These are phyloP conservation scores for Aspergillus clavatus DNA, from an alignment of 2,329 filamentous ascomycete genomes.

Conservation along the genomic window DNA sequence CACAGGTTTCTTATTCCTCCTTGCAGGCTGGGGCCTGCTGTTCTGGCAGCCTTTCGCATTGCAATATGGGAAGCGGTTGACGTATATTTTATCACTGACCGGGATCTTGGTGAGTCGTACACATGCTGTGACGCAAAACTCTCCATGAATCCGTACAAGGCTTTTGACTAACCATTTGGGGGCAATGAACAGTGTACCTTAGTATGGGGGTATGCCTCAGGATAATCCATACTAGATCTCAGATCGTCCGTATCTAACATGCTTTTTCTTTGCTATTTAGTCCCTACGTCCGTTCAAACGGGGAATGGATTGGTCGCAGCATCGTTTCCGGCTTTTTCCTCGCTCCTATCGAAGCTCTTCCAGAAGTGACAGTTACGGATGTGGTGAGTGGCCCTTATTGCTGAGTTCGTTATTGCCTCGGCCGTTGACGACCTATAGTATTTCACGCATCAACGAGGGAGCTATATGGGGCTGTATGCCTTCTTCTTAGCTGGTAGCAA, in stretches of 20 bases:
- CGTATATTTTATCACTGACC: conserved; percentile 30
- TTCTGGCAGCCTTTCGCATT: conserved; percentile 47
- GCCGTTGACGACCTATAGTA: conserved; percentile 26
- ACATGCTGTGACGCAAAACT: neutral
- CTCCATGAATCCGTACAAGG: neutral
- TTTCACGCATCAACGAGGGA: conserved; percentile 40
- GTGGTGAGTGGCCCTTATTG: conserved; percentile 34
- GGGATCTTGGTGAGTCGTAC: conserved; percentile 27
- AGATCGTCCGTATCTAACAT: neutral
- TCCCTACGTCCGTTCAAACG: conserved; percentile 29
- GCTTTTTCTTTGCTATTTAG: conserved; percentile 14
- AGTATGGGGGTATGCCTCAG: conserved; percentile 29
- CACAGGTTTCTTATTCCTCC: conserved; percentile 39
- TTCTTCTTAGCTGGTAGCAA: conserved; percentile 41
- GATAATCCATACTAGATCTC: neutral
- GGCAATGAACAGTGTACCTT: conserved; percentile 20
- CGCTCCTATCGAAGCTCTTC: conserved; percentile 40
- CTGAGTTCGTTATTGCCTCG: neutral
- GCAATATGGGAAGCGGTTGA: conserved; percentile 40
- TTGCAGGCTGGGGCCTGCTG: conserved; percentile 43
- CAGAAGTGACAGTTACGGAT: conserved; percentile 39
- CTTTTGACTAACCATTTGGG: conserved; percentile 4
- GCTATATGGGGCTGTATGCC: conserved; percentile 39
- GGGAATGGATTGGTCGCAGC: conserved; percentile 38
- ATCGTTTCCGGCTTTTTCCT: conserved; percentile 37